These are phyloP conservation scores for Xylaria acuta DNA, from an alignment of 495 filamentous ascomycete species.

Conservation along the genomic window DNA sequence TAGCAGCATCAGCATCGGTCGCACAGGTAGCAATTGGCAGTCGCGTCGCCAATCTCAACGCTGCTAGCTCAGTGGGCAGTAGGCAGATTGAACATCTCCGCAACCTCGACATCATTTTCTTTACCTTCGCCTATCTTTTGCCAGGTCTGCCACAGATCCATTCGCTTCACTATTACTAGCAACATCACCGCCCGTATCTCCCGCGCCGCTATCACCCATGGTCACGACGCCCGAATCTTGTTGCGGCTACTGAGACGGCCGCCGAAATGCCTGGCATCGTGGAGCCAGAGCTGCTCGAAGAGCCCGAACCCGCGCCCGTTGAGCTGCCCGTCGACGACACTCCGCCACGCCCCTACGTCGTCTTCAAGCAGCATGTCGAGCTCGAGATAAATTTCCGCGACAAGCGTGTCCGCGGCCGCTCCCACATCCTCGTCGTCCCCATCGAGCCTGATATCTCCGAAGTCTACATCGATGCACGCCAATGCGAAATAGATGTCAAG, in stretches of 20 bases:
- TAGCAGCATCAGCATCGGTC: background rate
- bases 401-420: slow-evolving; percentile 76
- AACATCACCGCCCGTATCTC: background rate
- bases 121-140: slow-evolving; percentile 2
- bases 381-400: slow-evolving; percentile 84
- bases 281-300: slow-evolving; percentile 33
- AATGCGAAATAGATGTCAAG: slow-evolving; percentile 71
- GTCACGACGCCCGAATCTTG: slow-evolving; percentile 26
- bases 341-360: slow-evolving; percentile 54
- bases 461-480: slow-evolving; percentile 84
- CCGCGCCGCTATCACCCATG: slow-evolving; percentile 26
- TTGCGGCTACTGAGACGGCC: slow-evolving; percentile 34
- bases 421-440: slow-evolving; percentile 79
- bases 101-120: slow-evolving; percentile 10
- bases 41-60: slow-evolving; percentile 18
- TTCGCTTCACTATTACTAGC: slow-evolving; percentile 4
- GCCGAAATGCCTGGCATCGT: slow-evolving; percentile 39
- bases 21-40: background rate
- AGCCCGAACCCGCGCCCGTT: slow-evolving; percentile 33
- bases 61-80: background rate
- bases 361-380: slow-evolving; percentile 84
- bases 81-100: slow-evolving; percentile 13
- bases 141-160: background rate
- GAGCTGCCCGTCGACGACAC: slow-evolving; percentile 43
- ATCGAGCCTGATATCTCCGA: slow-evolving; percentile 63